Evolutionary conservation across 306 rosid genomes (phyloP).

Genomic region (Hippophae rhamnoides): DNA sequence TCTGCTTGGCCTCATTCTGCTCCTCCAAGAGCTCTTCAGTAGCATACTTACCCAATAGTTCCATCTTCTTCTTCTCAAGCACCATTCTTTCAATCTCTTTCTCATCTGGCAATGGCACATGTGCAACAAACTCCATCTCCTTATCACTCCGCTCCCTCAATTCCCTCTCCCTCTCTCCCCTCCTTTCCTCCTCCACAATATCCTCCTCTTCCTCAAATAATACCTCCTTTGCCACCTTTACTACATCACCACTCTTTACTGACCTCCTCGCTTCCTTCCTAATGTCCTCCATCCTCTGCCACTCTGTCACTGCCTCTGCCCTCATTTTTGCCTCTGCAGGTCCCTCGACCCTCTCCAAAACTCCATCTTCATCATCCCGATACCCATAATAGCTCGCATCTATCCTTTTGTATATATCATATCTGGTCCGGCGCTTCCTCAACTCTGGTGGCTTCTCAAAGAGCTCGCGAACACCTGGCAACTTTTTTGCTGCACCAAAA

Average conservation of each 20-base stretch:
- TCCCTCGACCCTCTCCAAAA: conserved; percentile 54
- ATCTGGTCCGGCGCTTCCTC: conserved; percentile 68
- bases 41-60: conserved; percentile 54
- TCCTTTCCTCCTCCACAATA: conserved; percentile 68
- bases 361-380: conserved; percentile 86
- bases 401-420: conserved; percentile 74
- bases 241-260: conserved; percentile 78
- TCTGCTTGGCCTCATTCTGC: conserved; percentile 57
- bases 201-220: conserved; percentile 77
- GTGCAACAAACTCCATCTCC: conserved; percentile 71
- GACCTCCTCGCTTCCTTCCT: conserved; percentile 74
- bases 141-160: conserved; percentile 29
- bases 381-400: conserved; percentile 85
- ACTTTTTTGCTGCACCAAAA: conserved; percentile 83
- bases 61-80: conserved; percentile 85
- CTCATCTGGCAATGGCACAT: conserved; percentile 79
- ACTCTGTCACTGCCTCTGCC: conserved; percentile 57
- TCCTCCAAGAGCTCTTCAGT: conserved; percentile 68
- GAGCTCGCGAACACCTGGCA: conserved; percentile 73
- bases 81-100: conserved; percentile 94
- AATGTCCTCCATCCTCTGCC: conserved; percentile 63
- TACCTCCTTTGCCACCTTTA: conserved; percentile 42
- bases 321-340: conserved; percentile 59
- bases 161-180: conserved; percentile 39
- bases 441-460: conserved; percentile 91